Evolutionary conservation across 2,329 filamentous ascomycete species (phyloP), one percentile per base, ranked within the genome.

Genomic region (Talaromyces marneffei): DNA sequence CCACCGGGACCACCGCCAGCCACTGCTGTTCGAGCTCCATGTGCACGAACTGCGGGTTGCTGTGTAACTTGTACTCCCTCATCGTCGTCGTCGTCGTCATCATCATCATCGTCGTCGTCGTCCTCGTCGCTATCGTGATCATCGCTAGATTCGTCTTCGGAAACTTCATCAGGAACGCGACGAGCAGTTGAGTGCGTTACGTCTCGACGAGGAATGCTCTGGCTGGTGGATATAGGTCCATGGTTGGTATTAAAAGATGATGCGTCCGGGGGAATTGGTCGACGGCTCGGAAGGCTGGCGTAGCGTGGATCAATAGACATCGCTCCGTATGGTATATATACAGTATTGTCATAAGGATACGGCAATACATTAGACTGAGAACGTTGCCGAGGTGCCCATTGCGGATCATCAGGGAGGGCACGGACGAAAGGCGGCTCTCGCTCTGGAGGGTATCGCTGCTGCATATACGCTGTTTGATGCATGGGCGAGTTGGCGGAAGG

Each of bases 341-440:
- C 69, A 25, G 66, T 60, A 54, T 68, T 72, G 27, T 74, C 73
- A 35, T 68, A 46, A 2, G 70, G 61, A 53, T 73, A 73, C 16
- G 72, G 68, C 20, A 68, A 66, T 20, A 68, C 63, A 55, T 65
- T 70, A 18, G 70, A 78, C 64, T 68, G 69, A 27, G 72, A 76
- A 56, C 69, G 78, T 61, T 68, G 71, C 60, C 79, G 75, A 66
- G 73, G 72, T 44, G 71, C 75, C 78, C 76, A 80, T 54, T 78
- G 76, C 1, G 73, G 74, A 64, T 83, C 82, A 59, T 83, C 80
- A 31, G 78, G 78, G 25, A 82, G 71, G 18, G 79, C 76, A 66
- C 76, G 76, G 7, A 68, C 53, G 52, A 66, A 67, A 33, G 71
- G 61, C 25, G 72, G 68, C 29, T 55, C 60, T 31, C 56, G 60